These are phyloP conservation scores for Gracilaria vermiculophylla DNA, from an alignment of 23 red algal genomes.

Conservation along the genomic window DNA sequence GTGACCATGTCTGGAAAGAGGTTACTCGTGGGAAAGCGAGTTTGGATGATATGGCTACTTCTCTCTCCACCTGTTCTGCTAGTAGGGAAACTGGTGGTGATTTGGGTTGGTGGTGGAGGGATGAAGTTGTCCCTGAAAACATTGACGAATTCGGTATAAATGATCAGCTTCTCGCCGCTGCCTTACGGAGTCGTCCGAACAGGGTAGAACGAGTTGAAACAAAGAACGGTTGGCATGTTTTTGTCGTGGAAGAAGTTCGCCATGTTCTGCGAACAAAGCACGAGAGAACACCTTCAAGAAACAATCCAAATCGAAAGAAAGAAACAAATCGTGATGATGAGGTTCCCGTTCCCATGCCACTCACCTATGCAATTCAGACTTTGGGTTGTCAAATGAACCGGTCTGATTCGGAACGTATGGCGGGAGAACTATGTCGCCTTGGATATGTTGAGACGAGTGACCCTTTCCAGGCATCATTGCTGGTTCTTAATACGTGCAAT, in stretches of 20 bases:
- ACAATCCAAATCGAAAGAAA: conserved; percentile 34
- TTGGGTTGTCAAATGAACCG: conserved; percentile 97
- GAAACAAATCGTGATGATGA: neutral
- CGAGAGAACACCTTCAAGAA: conserved; percentile 14
- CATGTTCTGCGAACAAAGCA: conserved; percentile 44
- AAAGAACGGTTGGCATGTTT: conserved; percentile 74
- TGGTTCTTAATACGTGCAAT: conserved; percentile 92
- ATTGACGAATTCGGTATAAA: conserved; percentile 16
- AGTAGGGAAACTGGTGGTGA: conserved; percentile 62
- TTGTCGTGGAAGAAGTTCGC: conserved; percentile 83
- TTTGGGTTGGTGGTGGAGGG: conserved; percentile 74
- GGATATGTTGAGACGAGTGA: conserved; percentile 71
- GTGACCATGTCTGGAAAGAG: conserved; percentile 51
- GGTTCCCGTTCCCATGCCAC: neutral
- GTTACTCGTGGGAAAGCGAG: conserved; percentile 27
- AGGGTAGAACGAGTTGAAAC: conserved; percentile 41
- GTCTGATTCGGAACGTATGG: conserved; percentile 94
- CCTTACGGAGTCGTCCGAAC: conserved; percentile 40
- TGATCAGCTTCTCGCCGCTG: conserved; percentile 43
- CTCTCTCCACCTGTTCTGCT: conserved; percentile 71
- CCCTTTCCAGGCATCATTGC: conserved; percentile 61
- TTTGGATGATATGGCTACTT: conserved; percentile 64
- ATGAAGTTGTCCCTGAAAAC: conserved; percentile 30
- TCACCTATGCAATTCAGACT: conserved; percentile 79
- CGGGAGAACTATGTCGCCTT: conserved; percentile 62